Conservation (phyloP, 352 stramenopile species). For the Thalassiosira allenii region DNA sequence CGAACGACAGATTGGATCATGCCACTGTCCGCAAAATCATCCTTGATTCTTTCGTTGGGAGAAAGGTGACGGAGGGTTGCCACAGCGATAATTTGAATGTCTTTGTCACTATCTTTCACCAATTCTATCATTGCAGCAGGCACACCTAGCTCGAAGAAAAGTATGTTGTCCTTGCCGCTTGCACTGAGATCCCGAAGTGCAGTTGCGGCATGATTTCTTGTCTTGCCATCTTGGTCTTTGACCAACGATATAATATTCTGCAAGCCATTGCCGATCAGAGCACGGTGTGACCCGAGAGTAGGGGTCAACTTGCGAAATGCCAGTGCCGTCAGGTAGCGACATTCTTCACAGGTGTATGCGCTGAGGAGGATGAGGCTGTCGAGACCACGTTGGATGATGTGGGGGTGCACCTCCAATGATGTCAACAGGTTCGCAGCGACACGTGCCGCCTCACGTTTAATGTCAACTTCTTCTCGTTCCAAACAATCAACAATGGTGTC, state of each 20-base stretch:
- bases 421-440: constrained; percentile 94
- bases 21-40: constrained; percentile 47
- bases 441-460: constrained; percentile 93
- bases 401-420: constrained; percentile 90
- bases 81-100: constrained; percentile 90
- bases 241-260: constrained; percentile 92
- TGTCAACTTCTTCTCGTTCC: constrained; percentile 89
- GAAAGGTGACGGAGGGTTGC: constrained; percentile 92
- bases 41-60: constrained; percentile 86
- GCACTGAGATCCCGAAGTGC: constrained; percentile 87
- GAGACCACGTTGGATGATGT: constrained; percentile 92
- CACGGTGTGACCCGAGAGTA: constrained; percentile 90
- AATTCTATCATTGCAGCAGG: constrained; percentile 90
- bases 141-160: constrained; percentile 87
- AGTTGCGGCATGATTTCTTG: constrained; percentile 87
- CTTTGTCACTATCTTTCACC: constrained; percentile 89
- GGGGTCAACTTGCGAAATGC: constrained; percentile 93
- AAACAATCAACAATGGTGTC: constrained; percentile 82
- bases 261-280: constrained; percentile 91
- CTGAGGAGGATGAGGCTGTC: constrained; percentile 91
- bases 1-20: constrained; percentile 89
- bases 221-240: constrained; percentile 91
- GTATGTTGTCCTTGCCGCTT: constrained; percentile 38
- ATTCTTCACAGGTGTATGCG: constrained; percentile 90
- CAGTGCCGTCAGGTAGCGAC: constrained; percentile 94